These are phyloP conservation scores for Rhizopogon vesiculosus DNA, from an alignment of 768 basidiomycete species.

Conservation along the genomic window DNA sequence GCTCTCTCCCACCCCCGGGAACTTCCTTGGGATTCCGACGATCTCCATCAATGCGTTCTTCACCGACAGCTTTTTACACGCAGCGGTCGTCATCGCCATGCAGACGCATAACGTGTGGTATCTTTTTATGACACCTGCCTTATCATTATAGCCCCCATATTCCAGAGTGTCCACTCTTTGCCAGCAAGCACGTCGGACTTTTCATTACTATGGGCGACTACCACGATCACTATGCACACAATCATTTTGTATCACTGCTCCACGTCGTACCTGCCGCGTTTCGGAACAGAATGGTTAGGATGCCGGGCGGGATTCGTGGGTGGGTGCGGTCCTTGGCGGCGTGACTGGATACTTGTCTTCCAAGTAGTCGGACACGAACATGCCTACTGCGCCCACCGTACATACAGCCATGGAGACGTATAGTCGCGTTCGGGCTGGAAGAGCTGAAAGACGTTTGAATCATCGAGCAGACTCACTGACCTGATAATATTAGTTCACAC, in stretches of 20 bases:
- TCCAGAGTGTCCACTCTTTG: not conserved
- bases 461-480: conserved; percentile 6
- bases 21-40: conserved; percentile 21
- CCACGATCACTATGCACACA: not conserved
- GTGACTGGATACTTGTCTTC: conserved; percentile 35
- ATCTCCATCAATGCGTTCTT: conserved; percentile 10
- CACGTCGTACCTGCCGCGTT: not conserved
- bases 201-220: not conserved
- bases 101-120: not conserved
- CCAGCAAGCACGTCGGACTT: not conserved
- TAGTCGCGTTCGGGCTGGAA: conserved; percentile 51
- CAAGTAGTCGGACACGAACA: conserved; percentile 46
- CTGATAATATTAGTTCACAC: conserved; percentile 3
- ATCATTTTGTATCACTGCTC: not conserved
- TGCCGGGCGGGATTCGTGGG: not conserved
- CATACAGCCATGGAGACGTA: conserved; percentile 46
- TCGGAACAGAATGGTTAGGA: not conserved
- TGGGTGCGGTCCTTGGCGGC: not conserved
- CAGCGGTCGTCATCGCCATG: conserved; percentile 7
- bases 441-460: conserved; percentile 28
- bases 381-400: conserved; percentile 40
- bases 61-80: conserved; percentile 16
- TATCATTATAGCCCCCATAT: not conserved
- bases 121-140: not conserved
- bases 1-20: conserved; percentile 9